These are phyloP conservation scores for Alternaria triticimaculans DNA, from an alignment of 2,329 filamentous ascomycete genomes.

Conservation along the genomic window DNA sequence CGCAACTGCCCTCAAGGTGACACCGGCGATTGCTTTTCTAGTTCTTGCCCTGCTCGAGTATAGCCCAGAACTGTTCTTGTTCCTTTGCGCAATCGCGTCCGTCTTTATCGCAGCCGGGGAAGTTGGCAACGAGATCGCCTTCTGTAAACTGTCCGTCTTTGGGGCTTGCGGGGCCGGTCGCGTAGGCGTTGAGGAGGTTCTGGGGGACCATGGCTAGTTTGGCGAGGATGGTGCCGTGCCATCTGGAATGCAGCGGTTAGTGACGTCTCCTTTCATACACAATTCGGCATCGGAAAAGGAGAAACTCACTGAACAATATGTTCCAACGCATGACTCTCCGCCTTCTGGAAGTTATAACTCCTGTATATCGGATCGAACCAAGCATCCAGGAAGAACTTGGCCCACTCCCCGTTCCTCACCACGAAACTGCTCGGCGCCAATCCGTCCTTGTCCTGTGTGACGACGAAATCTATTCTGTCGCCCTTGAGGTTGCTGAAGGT, in stretches of 20 bases:
- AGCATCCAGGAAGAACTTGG: constrained; percentile 87
- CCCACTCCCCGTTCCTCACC: constrained; percentile 85
- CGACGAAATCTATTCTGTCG: constrained; percentile 77
- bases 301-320: constrained; percentile 58
- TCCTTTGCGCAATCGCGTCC: constrained; percentile 73
- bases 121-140: constrained; percentile 83
- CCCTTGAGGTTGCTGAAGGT: constrained; percentile 84
- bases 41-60: constrained; percentile 34
- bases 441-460: constrained; percentile 85
- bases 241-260: constrained; percentile 61
- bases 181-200: constrained; percentile 81
- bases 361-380: constrained; percentile 97
- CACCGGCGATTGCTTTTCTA: neutral
- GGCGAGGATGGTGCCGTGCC: constrained; percentile 94
- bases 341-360: constrained; percentile 95
- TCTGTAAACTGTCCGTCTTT: constrained; percentile 71
- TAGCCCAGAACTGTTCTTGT: constrained; percentile 61
- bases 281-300: too few species aligned
- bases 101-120: constrained; percentile 72
- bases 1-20: neutral
- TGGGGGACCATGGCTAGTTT: constrained; percentile 91
- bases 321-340: constrained; percentile 86
- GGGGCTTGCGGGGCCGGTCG: constrained; percentile 33
- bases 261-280: too few species aligned
- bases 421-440: constrained; percentile 79